Evolutionary conservation across 257 asterid genomes (phyloP), one percentile per base, ranked within the genome.

Genomic region (Solanum pinnatisectum): DNA sequence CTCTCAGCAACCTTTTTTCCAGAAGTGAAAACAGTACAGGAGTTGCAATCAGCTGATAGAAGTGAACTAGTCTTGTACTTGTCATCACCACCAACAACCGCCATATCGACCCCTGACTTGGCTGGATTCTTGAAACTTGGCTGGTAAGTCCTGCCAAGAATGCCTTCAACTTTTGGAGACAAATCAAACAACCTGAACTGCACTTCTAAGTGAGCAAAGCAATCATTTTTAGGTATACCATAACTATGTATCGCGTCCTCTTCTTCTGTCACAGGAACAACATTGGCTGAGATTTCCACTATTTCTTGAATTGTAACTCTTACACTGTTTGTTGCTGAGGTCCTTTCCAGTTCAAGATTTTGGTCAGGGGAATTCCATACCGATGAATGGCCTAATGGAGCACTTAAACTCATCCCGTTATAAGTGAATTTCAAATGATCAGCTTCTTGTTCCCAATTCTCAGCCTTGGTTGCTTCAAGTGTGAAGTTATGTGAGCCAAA

Each of bases 121-220:
- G 86, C 90, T 39, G 90, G 89, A 49, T 89, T 89, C 46, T 20
- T 10, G 59, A 89, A 89, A 89, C 42, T 79, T 25, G 90, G 90
- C 68, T 25, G 70, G 82, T 89, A 89, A 44, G 90, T 89, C n/a
- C 89, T 84, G 56, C 90, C 90, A 30, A 88, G 74, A 33, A 85
- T 83, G 11, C 90, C 90, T 25, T 86, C 90, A 52, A 89, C 90
- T 30, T 86, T 86, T 22, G 88, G 23, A 5, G 90, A 89, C 59
- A 89, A 56, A 59, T 59, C 14, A 49, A 86, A 68, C 59, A 84
- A 72, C 32, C 90, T 88, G 20, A 88, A 84, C 63, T 88, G 87
- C 40, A 88, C 90, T 32, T 84, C 87, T 82, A 88, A 88, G 87
- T 88, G 90, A 33, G 87, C 87, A 84, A 88, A 88, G 30, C 90